A percentile compares a stretch with the other conserved stretches of the same genome.
Conservation (phyloP, 2,329 filamentous ascomycete species). For the Hymenoscyphus salicellus region DNA sequence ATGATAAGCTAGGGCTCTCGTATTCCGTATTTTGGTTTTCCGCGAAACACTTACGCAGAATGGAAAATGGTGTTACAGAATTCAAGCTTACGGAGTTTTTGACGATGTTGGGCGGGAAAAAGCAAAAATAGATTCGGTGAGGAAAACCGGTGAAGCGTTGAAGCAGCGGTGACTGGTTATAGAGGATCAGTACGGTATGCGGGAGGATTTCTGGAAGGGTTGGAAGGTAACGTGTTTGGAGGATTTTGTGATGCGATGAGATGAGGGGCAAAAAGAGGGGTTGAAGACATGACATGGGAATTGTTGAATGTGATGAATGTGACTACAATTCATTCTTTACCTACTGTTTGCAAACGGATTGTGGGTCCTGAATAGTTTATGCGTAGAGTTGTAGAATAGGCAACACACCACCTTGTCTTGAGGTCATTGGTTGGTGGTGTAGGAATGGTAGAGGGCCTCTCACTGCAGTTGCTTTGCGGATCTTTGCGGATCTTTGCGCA, state of each 20-base stretch:
- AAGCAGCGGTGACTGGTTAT: background rate
- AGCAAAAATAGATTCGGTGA: constrained; percentile 3
- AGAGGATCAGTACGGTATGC: background rate
- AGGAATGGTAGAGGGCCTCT: too few species aligned
- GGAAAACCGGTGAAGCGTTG: background rate
- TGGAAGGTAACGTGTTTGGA: background rate
- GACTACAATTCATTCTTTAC: background rate
- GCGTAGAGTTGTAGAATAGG: background rate
- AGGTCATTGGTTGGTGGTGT: background rate
- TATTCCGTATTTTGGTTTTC: background rate
- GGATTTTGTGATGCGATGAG: background rate
- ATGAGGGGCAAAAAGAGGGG: background rate
- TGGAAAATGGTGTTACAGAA: background rate
- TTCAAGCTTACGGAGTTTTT: too few species aligned
- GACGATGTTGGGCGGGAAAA: background rate
- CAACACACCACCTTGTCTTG: background rate
- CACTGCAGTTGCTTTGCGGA: background rate
- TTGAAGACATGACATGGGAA: background rate
- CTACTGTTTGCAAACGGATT: background rate
- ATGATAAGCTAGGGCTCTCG: too few species aligned
- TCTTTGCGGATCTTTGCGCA: background rate
- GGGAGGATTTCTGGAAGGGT: background rate
- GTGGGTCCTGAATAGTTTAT: background rate
- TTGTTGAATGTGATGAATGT: background rate
- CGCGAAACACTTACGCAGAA: too few species aligned